phyloP scores from a whole-genome alignment of 805 yeast genomes.

The Candida nitratophila region DNA sequence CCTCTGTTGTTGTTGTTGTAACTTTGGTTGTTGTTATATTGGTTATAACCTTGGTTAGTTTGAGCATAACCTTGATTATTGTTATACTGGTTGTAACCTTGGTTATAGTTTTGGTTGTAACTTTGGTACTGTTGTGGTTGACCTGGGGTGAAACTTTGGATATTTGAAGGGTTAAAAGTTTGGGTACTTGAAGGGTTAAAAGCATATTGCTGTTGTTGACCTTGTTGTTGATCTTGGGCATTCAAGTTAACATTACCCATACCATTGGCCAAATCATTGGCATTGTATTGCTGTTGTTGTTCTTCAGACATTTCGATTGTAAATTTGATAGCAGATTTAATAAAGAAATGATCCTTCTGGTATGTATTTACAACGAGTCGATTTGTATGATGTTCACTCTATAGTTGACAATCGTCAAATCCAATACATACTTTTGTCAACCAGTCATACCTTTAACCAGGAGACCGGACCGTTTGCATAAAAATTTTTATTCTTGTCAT shows the following conservation, averaged over 20 bases:
- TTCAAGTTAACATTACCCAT: constrained; percentile 35
- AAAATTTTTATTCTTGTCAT: too few relatives aligned
- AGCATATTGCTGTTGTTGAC: constrained; percentile 2
- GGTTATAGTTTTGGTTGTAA: constrained; percentile 17
- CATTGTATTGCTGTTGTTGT: constrained; percentile 30
- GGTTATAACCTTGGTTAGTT: constrained; percentile 5
- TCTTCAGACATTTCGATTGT: constrained; percentile 12
- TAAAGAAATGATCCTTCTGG: not conserved
- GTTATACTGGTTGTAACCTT: constrained; percentile 19
- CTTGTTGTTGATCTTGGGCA: constrained; percentile 24
- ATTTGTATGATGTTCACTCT: too few relatives aligned
- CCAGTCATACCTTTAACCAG: too few relatives aligned
- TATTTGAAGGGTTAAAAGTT: constrained; percentile 42
- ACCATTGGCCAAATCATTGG: constrained; percentile 37
- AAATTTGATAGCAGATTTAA: not conserved
- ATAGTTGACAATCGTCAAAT: too few relatives aligned
- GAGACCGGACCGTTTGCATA: too few relatives aligned
- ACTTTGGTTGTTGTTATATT: constrained; percentile 7
- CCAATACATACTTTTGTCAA: too few relatives aligned
- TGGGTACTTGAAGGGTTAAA: constrained; percentile 46
- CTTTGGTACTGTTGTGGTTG: constrained; percentile 26
- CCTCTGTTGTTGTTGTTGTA: constrained; percentile 8
- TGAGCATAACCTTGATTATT: constrained; percentile 2
- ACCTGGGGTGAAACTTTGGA: constrained; percentile 41
- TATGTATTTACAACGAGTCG: too few relatives aligned